Evolutionary conservation across 78 protist genomes (phyloP).

Genomic region (Tieghemostelium lacteum): DNA sequence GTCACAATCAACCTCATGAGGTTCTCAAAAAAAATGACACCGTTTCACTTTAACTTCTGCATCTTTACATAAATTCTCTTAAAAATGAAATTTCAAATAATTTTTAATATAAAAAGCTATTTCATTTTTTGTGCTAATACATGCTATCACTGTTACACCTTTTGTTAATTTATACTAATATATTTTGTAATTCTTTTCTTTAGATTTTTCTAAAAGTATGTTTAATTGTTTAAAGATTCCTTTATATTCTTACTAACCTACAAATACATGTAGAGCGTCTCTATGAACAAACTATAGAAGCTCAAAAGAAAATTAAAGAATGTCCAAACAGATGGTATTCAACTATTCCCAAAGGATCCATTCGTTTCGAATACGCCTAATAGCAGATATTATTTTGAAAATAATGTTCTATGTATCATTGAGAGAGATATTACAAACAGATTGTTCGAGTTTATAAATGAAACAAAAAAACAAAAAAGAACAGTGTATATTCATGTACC

Average conservation of each 20-base stretch:
- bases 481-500: slow-evolving; percentile 11
- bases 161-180: no score
- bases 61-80: neutral
- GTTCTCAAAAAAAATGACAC: slow-evolving; percentile 74
- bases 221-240: no score
- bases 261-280: neutral
- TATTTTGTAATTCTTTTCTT: no score
- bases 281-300: neutral
- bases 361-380: neutral
- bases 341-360: neutral
- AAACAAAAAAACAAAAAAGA: neutral
- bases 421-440: neutral
- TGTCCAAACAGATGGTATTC: neutral
- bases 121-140: no score
- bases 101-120: no score
- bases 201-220: no score
- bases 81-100: no score
- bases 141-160: no score
- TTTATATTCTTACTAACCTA: no score
- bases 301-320: neutral
- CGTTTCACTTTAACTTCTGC: neutral
- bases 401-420: neutral
- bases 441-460: neutral
- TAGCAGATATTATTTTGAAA: neutral
- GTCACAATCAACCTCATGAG: slow-evolving; percentile 92